Percentiles rank a stretch among this genome's conserved stretches.
phyloP scores from a whole-genome alignment of 2,329 filamentous ascomycete species.

The Truncatella angustata region DNA sequence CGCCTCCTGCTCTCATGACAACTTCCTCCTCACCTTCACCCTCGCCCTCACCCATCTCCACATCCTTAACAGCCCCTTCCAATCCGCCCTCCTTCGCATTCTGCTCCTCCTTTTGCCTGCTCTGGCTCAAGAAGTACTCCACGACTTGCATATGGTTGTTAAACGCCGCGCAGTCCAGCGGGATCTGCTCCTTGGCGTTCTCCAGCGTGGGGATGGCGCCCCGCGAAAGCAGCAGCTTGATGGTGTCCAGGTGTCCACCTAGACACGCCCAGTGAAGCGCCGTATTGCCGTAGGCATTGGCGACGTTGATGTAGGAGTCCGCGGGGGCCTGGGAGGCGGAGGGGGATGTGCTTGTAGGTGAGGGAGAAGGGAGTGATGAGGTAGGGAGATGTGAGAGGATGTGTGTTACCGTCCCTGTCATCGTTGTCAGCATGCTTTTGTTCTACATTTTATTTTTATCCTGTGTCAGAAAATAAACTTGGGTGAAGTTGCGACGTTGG shows the following conservation, averaged over 20 bases:
- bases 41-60: conserved; percentile 20
- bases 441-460: not conserved
- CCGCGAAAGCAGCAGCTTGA: conserved; percentile 72
- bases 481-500: too few species aligned
- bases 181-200: conserved; percentile 82
- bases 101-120: conserved; percentile 44
- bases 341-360: conserved; percentile 14
- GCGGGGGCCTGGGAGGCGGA: conserved; percentile 22
- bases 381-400: conserved; percentile 40
- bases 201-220: conserved; percentile 76
- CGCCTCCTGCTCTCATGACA: not conserved
- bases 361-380: conserved; percentile 18
- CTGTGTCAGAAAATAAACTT: not conserved
- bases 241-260: conserved; percentile 79
- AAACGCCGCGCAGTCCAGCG: conserved; percentile 71
- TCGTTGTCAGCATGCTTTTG: not conserved
- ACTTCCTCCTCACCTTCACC: conserved; percentile 6
- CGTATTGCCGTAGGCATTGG: conserved; percentile 85
- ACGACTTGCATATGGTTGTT: conserved; percentile 66
- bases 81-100: conserved; percentile 44
- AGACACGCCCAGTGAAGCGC: conserved; percentile 91
- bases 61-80: conserved; percentile 31
- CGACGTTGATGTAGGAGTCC: conserved; percentile 57
- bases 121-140: conserved; percentile 55
- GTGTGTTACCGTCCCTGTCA: conserved; percentile 41